phyloP scores from a whole-genome alignment of 345 rosid species.

The Eucalyptus leucophloia region DNA sequence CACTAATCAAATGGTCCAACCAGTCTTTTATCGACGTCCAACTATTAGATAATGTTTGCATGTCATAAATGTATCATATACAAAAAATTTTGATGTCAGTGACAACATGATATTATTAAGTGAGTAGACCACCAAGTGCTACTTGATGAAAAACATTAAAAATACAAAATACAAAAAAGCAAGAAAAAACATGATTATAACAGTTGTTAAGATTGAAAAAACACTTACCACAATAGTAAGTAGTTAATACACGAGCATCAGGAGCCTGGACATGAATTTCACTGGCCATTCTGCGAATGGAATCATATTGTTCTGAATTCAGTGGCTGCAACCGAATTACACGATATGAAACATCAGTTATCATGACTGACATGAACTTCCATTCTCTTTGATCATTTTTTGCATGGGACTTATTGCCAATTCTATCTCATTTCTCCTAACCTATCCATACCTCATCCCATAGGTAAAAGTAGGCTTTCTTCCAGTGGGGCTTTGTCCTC shows the following conservation, averaged over 20 bases:
- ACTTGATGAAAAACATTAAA: neutral
- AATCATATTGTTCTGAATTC: constrained; percentile 79
- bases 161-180: neutral
- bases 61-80: neutral
- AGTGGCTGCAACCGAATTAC: constrained; percentile 53
- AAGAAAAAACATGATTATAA: neutral
- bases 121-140: neutral
- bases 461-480: constrained; percentile 88
- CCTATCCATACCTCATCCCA: constrained; percentile 81
- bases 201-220: neutral
- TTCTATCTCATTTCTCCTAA: neutral
- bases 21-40: neutral
- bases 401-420: neutral
- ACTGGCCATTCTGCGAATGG: constrained; percentile 72
- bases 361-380: neutral
- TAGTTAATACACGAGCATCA: constrained; percentile 91
- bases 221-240: constrained; percentile 77
- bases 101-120: neutral
- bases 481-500: constrained; percentile 89
- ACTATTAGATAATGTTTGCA: neutral
- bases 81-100: neutral
- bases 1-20: neutral
- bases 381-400: neutral
- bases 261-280: constrained; percentile 84
- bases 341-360: neutral